Conservation (phyloP, 257 asterid genomes). For the Gardenia jasminoides region DNA sequence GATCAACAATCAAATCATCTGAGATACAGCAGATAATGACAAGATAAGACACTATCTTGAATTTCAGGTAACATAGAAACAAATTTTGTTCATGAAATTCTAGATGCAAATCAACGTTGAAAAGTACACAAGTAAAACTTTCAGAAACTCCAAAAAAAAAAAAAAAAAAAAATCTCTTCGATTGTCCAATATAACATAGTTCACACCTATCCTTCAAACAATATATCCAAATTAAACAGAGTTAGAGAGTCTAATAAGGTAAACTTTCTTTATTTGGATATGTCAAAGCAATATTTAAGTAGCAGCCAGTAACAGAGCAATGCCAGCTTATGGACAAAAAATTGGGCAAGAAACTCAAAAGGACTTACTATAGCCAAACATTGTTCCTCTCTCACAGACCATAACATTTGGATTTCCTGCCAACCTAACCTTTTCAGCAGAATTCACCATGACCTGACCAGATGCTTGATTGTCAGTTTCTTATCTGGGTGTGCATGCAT, state of each 20-base stretch:
- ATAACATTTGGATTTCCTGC: constrained; percentile 95
- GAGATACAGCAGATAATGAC: constrained; percentile 16
- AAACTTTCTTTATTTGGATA: not conserved
- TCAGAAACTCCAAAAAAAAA: not conserved
- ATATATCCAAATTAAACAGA: not conserved
- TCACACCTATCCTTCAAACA: not conserved
- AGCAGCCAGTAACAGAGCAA: not conserved
- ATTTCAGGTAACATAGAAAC: not conserved
- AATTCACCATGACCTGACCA: constrained; percentile 81
- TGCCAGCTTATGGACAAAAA: not conserved
- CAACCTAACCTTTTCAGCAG: constrained; percentile 88
- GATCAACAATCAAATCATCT: constrained; percentile 98
- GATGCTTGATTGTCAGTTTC: constrained; percentile 15
- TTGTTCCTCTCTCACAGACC: constrained; percentile 97
- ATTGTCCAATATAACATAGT: not conserved
- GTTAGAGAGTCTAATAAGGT: not conserved
- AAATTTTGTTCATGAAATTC: not conserved
- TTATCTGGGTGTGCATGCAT: not conserved
- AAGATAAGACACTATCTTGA: not conserved
- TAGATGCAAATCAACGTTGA: not conserved
- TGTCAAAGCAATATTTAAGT: not conserved
- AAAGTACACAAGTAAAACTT: not conserved
- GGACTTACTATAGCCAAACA: constrained; percentile 76
- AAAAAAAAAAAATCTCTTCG: not conserved
- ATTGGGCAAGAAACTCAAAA: constrained; percentile 1